phyloP scores from a whole-genome alignment of 805 yeast species.

The Saccharomycopsis sp. region DNA sequence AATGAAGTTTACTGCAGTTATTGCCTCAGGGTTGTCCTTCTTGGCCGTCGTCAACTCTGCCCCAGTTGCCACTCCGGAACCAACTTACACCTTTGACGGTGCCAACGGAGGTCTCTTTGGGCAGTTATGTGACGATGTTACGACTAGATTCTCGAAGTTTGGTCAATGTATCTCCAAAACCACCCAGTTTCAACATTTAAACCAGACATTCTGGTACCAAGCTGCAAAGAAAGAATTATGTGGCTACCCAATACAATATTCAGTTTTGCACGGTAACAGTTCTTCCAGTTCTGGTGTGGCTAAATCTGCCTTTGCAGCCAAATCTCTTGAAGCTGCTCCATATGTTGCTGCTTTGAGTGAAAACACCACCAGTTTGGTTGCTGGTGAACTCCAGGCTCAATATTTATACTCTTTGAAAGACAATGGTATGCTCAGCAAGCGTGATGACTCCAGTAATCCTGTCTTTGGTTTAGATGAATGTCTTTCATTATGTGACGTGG shows the following conservation, averaged over 20 bases:
- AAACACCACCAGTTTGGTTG: neutral
- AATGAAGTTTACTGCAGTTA: neutral
- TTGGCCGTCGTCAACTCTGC: neutral
- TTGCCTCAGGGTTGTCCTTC: neutral
- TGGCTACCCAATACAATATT: conserved; percentile 14
- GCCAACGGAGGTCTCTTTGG: conserved; percentile 14
- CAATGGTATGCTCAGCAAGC: neutral
- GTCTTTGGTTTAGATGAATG: conserved; percentile 12
- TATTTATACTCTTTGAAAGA: conserved; percentile 11
- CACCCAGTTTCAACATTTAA: conserved; percentile 5
- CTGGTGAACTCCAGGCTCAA: conserved; percentile 15
- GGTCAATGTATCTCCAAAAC: conserved; percentile 19
- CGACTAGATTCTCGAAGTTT: conserved; percentile 10
- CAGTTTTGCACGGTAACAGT: neutral
- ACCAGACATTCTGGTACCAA: conserved; percentile 19
- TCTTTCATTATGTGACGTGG: conserved; percentile 15
- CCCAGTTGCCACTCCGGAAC: neutral
- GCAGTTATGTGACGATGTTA: conserved; percentile 11
- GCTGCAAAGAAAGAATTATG: conserved; percentile 19
- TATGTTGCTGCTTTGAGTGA: neutral
- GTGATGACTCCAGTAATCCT: neutral
- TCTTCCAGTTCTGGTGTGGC: neutral
- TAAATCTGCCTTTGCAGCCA: neutral
- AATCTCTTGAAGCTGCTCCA: neutral
- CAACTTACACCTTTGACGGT: neutral